A percentile compares a stretch with the other conserved stretches of the same genome.
Conservation (phyloP, 257 asterid genomes). For the Fraxinus cuspidata region DNA sequence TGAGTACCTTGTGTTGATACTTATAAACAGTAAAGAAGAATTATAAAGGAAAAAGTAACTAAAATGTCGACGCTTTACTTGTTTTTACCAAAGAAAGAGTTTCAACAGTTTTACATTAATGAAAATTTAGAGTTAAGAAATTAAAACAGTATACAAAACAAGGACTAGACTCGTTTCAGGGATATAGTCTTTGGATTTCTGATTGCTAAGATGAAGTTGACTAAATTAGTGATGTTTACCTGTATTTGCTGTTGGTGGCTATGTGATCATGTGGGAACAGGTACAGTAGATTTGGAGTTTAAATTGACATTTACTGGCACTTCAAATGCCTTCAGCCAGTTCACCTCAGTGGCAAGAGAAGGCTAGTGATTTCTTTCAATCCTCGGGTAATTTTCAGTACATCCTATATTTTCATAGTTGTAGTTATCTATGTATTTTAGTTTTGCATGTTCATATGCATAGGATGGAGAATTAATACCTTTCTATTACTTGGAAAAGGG, state of each 20-base stretch:
- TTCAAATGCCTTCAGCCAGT: slow-evolving; percentile 63
- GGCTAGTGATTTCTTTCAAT: slow-evolving; percentile 75
- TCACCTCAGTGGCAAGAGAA: slow-evolving; percentile 93
- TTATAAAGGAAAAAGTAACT: neutral
- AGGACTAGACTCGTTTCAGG: neutral
- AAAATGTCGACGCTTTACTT: neutral
- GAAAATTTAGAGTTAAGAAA: neutral
- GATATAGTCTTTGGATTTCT: neutral
- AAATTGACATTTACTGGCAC: slow-evolving; percentile 32
- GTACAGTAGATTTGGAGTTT: slow-evolving; percentile 1
- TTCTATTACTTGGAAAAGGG: slow-evolving; percentile 45
- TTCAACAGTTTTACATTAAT: slow-evolving; percentile 1
- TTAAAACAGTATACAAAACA: neutral
- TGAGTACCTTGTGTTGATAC: slow-evolving; percentile 2
- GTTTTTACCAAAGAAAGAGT: neutral
- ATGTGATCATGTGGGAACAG: slow-evolving; percentile 8
- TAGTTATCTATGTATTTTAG: neutral
- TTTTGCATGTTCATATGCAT: slow-evolving; percentile 6
- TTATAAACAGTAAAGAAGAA: neutral
- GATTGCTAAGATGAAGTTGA: neutral
- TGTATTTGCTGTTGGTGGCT: neutral
- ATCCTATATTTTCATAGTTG: neutral
- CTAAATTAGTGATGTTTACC: neutral
- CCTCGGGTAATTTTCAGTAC: slow-evolving; percentile 60
- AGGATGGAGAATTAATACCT: slow-evolving; percentile 10